phyloP scores from a whole-genome alignment of 768 basidiomycete genomes.

The Mycena olivaceomarginata region DNA sequence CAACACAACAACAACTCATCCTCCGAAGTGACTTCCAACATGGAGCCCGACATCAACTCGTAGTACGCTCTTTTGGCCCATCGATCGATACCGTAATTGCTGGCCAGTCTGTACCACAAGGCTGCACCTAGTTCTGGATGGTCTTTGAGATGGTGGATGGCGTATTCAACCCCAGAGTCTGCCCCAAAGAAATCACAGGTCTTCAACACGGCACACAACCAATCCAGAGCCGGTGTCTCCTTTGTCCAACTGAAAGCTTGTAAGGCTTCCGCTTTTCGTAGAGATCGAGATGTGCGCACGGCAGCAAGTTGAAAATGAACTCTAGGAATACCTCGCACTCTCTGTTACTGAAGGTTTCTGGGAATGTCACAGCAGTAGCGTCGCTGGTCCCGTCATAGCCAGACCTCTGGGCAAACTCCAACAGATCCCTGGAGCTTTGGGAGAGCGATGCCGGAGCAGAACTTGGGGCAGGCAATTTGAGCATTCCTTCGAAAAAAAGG shows the following conservation, averaged over 20 bases:
- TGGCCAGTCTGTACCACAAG: slow-evolving; percentile 9
- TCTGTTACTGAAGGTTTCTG: background rate
- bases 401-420: background rate
- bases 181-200: slow-evolving; percentile 19
- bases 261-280: background rate
- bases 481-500: background rate
- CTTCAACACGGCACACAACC: slow-evolving; percentile 10
- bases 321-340: slow-evolving; percentile 14
- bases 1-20: slow-evolving; percentile 1
- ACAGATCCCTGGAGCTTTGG: background rate
- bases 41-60: slow-evolving; percentile 10
- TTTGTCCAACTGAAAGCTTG: background rate
- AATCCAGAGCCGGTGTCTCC: background rate
- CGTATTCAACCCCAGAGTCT: slow-evolving; percentile 17
- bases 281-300: background rate
- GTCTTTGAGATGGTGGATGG: slow-evolving; percentile 12
- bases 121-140: slow-evolving; percentile 6
- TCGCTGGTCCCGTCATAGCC: background rate
- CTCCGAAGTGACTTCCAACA: background rate
- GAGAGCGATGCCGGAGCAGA: background rate
- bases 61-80: slow-evolving; percentile 12
- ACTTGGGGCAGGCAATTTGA: background rate
- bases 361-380: background rate
- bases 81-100: background rate
- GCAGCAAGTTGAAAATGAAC: slow-evolving; percentile 14